phyloP scores from a whole-genome alignment of 805 yeast genomes.

The Pichia californica region DNA sequence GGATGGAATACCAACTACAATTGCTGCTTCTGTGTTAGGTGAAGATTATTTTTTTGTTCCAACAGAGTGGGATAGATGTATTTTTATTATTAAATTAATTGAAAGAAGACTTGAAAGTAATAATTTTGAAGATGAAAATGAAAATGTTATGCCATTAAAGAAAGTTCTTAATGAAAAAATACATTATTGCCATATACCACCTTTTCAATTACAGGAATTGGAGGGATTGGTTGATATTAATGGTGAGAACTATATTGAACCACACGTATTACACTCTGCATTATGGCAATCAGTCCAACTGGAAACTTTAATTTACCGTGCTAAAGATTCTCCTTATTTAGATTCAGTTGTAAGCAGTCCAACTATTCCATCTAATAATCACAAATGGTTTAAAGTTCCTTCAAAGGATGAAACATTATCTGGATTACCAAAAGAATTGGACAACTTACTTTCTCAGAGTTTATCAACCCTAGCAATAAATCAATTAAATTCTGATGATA shows the following conservation, averaged over 20 bases:
- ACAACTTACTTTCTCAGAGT: slow-evolving; percentile 12
- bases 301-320: slow-evolving; percentile 33
- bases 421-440: slow-evolving; percentile 36
- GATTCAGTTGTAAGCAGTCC: slow-evolving; percentile 25
- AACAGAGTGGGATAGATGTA: slow-evolving; percentile 49
- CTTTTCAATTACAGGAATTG: slow-evolving; percentile 39
- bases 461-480: slow-evolving; percentile 3
- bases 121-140: slow-evolving; percentile 6
- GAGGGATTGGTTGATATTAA: slow-evolving; percentile 33
- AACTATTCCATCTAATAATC: slow-evolving; percentile 21
- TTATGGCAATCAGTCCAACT: slow-evolving; percentile 43
- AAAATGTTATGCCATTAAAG: slow-evolving; percentile 21
- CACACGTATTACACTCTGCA: slow-evolving; percentile 37
- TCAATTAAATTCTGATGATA: slow-evolving; percentile 14
- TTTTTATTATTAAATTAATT: slow-evolving; percentile 38
- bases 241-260: slow-evolving; percentile 34
- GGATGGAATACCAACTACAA: slow-evolving; percentile 39
- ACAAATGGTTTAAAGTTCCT: slow-evolving; percentile 37
- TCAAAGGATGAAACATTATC: slow-evolving; percentile 41
- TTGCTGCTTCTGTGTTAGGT: slow-evolving; percentile 40
- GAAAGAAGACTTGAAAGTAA: slow-evolving; percentile 28
- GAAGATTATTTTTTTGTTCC: slow-evolving; percentile 48
- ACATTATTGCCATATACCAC: slow-evolving; percentile 42
- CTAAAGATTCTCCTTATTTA: slow-evolving; percentile 24
- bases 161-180: slow-evolving; percentile 36